These are phyloP conservation scores for Astathelohania contejeani DNA, from an alignment of 371 early-diverging fungal genomes.

Conservation along the genomic window DNA sequence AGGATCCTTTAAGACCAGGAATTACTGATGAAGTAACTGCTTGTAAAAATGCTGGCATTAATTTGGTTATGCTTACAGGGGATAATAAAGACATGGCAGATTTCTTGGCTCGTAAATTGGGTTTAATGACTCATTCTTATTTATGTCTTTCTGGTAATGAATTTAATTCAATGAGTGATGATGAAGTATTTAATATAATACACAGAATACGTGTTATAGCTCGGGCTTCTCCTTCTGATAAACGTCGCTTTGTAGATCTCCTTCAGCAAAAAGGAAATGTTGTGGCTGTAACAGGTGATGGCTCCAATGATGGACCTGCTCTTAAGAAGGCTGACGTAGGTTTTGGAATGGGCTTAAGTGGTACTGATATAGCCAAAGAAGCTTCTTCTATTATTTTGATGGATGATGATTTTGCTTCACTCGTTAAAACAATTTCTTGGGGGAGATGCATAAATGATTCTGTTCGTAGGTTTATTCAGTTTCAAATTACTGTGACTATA, in stretches of 20 bases:
- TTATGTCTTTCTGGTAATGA: constrained; percentile 68
- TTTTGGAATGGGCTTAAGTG: constrained; percentile 83
- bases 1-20: constrained; percentile 59
- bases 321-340: constrained; percentile 83
- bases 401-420: constrained; percentile 69
- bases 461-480: constrained; percentile 78
- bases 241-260: constrained; percentile 66
- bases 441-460: constrained; percentile 78
- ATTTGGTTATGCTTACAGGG: constrained; percentile 74
- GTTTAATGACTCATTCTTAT: constrained; percentile 64
- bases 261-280: constrained; percentile 70
- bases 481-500: constrained; percentile 81
- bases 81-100: constrained; percentile 73
- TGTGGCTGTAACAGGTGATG: constrained; percentile 85
- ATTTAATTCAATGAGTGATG: constrained; percentile 61
- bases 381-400: constrained; percentile 76
- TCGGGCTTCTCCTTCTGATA: constrained; percentile 73
- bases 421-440: constrained; percentile 71
- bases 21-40: constrained; percentile 57
- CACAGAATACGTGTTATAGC: constrained; percentile 73
- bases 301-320: constrained; percentile 86
- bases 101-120: constrained; percentile 67
- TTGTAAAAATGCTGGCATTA: constrained; percentile 61
- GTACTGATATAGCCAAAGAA: constrained; percentile 84
- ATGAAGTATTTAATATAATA: constrained; percentile 61